Percentiles rank a stretch among this genome's conserved stretches.
phyloP scores from a whole-genome alignment of 2,329 filamentous ascomycete genomes.

The Sordariomycetes sp. region DNA sequence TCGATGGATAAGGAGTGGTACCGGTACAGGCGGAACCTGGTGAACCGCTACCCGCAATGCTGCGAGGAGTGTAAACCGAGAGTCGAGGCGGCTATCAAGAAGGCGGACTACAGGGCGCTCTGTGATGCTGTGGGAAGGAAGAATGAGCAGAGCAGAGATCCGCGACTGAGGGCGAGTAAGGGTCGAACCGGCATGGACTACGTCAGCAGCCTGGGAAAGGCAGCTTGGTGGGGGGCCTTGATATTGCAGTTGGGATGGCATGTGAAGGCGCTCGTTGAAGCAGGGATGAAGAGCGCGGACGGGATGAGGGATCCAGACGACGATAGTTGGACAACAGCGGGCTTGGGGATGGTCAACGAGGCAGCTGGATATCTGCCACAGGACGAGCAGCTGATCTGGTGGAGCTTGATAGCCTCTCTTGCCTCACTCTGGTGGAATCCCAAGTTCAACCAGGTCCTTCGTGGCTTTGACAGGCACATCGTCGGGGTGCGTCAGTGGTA shows the following conservation, averaged over 20 bases:
- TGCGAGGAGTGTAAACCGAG: conserved; percentile 71
- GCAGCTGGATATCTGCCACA: conserved; percentile 25
- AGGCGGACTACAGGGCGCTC: conserved; percentile 71
- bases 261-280: conserved; percentile 15
- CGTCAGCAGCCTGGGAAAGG: conserved; percentile 30
- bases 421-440: conserved; percentile 61
- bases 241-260: conserved; percentile 43
- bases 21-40: conserved; percentile 61
- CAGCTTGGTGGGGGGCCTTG: conserved; percentile 39
- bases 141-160: conserved; percentile 50
- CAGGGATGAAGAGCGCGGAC: conserved; percentile 13
- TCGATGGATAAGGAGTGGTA: conserved; percentile 61
- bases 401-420: conserved; percentile 38
- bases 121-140: conserved; percentile 71
- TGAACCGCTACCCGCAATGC: conserved; percentile 80
- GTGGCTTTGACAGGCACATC: conserved; percentile 52
- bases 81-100: conserved; percentile 60
- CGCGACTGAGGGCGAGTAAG: conserved; percentile 11
- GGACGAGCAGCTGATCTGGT: conserved; percentile 30
- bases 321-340: conserved; percentile 8
- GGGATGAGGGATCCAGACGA: conserved; percentile 25
- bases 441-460: conserved; percentile 47
- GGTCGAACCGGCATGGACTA: conserved; percentile 29
- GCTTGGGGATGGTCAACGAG: conserved; percentile 8
- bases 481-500: conserved; percentile 57